Evolutionary conservation across 805 yeast genomes (phyloP).

Genomic region (Yarrowia sp.): DNA sequence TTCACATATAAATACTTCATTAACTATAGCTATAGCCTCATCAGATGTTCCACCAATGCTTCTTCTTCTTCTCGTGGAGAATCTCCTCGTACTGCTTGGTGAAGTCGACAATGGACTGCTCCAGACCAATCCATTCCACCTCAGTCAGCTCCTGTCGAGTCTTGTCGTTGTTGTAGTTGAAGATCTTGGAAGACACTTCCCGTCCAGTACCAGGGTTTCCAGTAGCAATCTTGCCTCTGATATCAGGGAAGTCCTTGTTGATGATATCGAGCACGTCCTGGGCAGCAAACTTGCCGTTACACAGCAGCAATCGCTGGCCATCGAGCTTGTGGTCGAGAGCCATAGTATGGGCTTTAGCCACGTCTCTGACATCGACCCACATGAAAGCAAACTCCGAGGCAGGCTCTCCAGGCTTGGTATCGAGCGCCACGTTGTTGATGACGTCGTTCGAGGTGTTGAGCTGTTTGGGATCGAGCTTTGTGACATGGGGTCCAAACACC

Average conservation of each 20-base stretch:
- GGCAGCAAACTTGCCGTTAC: conserved; percentile 42
- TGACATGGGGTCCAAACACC: conserved; percentile 49
- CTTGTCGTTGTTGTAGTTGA: conserved; percentile 18
- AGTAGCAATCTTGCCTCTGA: conserved; percentile 14
- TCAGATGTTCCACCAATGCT: conserved; percentile 17
- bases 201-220: conserved; percentile 8
- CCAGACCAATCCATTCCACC: conserved; percentile 12
- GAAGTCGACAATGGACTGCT: conserved; percentile 31
- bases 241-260: conserved; percentile 32
- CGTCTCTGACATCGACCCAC: conserved; percentile 65
- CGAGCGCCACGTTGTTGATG: conserved; percentile 7
- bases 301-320: conserved; percentile 44
- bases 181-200: background rate
- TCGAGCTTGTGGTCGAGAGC: conserved; percentile 52
- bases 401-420: conserved; percentile 3
- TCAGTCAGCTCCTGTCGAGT: conserved; percentile 15
- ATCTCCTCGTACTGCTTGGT: conserved; percentile 21
- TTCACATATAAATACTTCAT: background rate
- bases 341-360: conserved; percentile 62
- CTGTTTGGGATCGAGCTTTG: conserved; percentile 45
- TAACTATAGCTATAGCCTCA: background rate
- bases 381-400: conserved; percentile 42
- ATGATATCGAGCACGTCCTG: conserved; percentile 42
- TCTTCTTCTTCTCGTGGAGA: conserved; percentile 25
- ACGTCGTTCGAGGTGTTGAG: conserved; percentile 50